Base-by-base conservation (phyloP, 148 eudicot species). In the Euryodendron excelsum region DNA sequence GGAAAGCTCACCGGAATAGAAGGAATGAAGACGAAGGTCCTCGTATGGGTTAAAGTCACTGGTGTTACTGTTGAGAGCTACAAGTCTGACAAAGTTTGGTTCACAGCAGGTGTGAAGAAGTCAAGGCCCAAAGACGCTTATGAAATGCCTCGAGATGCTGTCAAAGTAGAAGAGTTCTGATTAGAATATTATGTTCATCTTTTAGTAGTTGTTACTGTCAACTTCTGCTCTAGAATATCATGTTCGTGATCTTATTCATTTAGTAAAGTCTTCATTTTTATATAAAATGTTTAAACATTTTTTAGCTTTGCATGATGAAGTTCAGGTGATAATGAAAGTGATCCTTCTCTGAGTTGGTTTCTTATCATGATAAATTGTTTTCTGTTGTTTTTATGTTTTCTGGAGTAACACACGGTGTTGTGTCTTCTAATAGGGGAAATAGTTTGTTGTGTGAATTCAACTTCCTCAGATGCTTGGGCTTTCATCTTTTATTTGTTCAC, bases 21-120 rank as follows among this genome's bases (percentile, higher is more conserved):
- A 75, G 98, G 98, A 37, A 91, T 94, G 87, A 94, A 92, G 84
- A 94, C 97, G 13, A 94, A 92, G 89, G 89, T 91, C 48, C 73
- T 94, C 0, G 95, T 94, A 6, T 94, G 98, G 97, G 93, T 89
- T 34, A 94, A 94, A 81, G 89, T 94, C 66, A 92, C 95, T 2
- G 78, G 85, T 47, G 81, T 92, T 56, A 85, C 86, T 25, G 82
- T 92, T 12, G 98, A 94, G 76, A 93, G 94, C 75, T 77, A 80
- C 77, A 91, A 87, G 76, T 91, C 95, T 0, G 98, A 92, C 58
- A 94, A 94, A 78, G 84, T 94, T 41, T 89, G 90, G 81, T 88
- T 94, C 85, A 88, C 93, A 2, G 98, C 95, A 0, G 97, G 98
- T 34, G 91, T 92, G 23, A 92, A 88, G 88, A 92, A 92, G 82